Base-by-base conservation (phyloP, 768 basidiomycete species). In the Rhizopogon sp. region DNA sequence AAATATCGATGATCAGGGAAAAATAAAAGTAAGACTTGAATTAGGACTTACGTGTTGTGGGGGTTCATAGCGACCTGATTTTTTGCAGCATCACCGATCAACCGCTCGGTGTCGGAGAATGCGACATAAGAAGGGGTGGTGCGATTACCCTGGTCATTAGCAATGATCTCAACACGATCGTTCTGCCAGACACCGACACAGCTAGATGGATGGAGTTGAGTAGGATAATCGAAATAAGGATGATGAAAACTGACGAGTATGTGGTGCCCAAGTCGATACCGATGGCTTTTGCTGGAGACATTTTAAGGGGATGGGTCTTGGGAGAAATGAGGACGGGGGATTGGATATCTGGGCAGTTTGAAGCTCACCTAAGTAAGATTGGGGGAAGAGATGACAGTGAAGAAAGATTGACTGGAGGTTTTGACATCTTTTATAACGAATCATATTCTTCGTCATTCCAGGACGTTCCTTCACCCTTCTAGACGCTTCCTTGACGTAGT, bases 181-280 rank as follows among this genome's bases (percentile, higher is more conserved):
- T 97, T 94, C 81, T 95, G 92, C 94, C 95, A 98, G 59, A 98
- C 95, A 81, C 91, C 96, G 66, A 98, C 96, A 74, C 95, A 98
- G n/a, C 91, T 94, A 70, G 29, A 56, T 52, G 67, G 44, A 46
- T 57, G 39, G 20, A 58, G 54, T 7, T 25, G 25, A 39, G 54
- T 37, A 39, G 58, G 55, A 43, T 46, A 43, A 57, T 43, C 54
- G 25, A 46, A 25, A 11, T 44, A 61, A 29, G 54, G 11, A 16
- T 35, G 31, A 35, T 11, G 28, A 16, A 17, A 10, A 80, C 88
- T 61, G 69, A 91, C 89, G 90, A 92, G 80, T 92, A 92, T 51
- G 94, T 97, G 58, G 94, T 96, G 65, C 89, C 89, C 62, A 92
- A 80, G 81, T 93, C 90, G 68, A 93, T 93, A 73, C 90, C 90